Base-by-base conservation (phyloP, 2,329 filamentous ascomycete species). In the Arthroderma uncinatum region DNA sequence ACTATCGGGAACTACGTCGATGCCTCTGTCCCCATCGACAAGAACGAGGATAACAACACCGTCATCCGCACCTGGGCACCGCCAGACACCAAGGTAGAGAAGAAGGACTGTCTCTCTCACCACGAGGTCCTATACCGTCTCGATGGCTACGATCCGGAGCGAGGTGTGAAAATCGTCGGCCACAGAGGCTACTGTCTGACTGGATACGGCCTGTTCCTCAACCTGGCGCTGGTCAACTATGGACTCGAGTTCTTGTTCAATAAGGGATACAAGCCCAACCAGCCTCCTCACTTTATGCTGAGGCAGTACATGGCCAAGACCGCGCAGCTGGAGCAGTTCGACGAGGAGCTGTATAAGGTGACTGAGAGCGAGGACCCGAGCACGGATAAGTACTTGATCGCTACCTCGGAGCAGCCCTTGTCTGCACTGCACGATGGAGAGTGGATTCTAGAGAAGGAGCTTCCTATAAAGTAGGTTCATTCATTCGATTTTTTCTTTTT, bases 331-430 rank as follows among this genome's bases (percentile, higher is more conserved):
- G 90, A 93, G 64, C 88, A 96, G 67, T 98, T 98, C 67, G 93
- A 98, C 68, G 93, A 97, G 71, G 92, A 97, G 73, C 78, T 98
- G 54, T 98, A 98, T 80, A 97, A 97, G 76, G 92, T 98, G 57
- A 79, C 79, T 23, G 84, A 92, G 63, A 86, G 87, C 70, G 87
- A 89, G 59, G 89, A 94, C 65, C 83, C 89, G 62, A 82, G 89
- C 65, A 89, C 87, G 54, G 93, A 97, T 75, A 96, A 96, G 76
- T 84, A 84, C 67, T 73, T 84, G 37, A 86, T 86, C 67, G 89
- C 89, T 12, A 95, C 90, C 59, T 93, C 87, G 28, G 93, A 98
- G 72, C 93, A 98, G 73, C 93, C 93, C 19, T 85, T 98, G 68
- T 95, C 89, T 25, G 90, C 89, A 21, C 84, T 93, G 67, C 93